Conservation (phyloP, 163 green algal species). For the Chlorella variabilis region DNA sequence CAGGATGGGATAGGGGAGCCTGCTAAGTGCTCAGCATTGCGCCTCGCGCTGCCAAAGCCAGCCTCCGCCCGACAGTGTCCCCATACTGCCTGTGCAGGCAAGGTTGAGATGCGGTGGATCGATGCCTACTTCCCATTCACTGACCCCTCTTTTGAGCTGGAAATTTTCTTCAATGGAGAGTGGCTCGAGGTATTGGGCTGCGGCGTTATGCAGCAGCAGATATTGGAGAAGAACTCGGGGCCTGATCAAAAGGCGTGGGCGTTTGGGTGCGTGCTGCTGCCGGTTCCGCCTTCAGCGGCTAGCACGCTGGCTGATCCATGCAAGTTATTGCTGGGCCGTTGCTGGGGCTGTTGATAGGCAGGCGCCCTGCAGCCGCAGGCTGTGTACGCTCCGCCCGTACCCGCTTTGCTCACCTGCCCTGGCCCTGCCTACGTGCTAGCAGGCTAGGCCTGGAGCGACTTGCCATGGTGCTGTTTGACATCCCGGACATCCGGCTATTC, state of each 20-base stretch:
- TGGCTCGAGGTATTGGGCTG: slow-evolving; percentile 99
- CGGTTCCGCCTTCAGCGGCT: too few species aligned
- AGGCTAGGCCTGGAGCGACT: slow-evolving; percentile 96
- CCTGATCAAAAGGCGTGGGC: slow-evolving; percentile 90
- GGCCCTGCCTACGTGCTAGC: not conserved
- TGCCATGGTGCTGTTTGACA: slow-evolving; percentile 99
- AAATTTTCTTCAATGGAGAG: slow-evolving; percentile 99
- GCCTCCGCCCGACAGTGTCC: too few species aligned
- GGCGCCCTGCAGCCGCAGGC: too few species aligned
- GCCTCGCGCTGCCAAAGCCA: too few species aligned
- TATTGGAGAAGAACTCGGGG: slow-evolving; percentile 50
- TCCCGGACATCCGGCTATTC: slow-evolving; percentile 98
- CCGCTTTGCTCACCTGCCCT: not conserved
- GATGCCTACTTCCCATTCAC: slow-evolving; percentile 95
- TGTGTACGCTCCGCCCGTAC: too few species aligned
- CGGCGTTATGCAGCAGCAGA: slow-evolving; percentile 91
- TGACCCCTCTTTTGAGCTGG: slow-evolving; percentile 92
- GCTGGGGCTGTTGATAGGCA: too few species aligned
- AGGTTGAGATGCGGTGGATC: slow-evolving; percentile 86
- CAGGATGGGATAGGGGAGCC: not conserved
- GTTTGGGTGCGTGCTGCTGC: slow-evolving; percentile 76
- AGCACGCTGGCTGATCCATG: too few species aligned
- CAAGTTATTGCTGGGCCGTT: too few species aligned
- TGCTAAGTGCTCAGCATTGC: too few species aligned
- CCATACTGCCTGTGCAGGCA: too few species aligned